Evolutionary conservation across 441 rosid genomes (phyloP), one percentile per base, ranked within the genome.

Genomic region (Sinapis alba): DNA sequence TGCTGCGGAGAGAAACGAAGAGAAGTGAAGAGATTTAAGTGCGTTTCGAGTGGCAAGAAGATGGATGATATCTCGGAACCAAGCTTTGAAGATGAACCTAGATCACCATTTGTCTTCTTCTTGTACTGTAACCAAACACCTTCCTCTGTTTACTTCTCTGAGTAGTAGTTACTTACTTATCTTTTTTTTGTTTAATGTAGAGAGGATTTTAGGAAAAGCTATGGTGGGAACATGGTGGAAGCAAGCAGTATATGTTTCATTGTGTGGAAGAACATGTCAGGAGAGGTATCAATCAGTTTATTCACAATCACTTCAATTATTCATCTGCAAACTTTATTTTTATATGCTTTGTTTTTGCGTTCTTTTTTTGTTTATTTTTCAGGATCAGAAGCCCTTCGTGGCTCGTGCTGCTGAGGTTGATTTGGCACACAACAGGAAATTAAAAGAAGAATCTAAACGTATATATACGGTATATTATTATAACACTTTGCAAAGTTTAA

Each of bases 51-150:
- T 72, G 77, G 63, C 21, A 81, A 28, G 18, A 68, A 27, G 20
- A 68, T 72, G 28, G 59, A 57, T 32, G 41, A 71, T 20, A 79
- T 15, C 23, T 50, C 43, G 68, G 60, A 81, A 73, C 66, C 71
- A 43, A 53, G 74, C 24, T 16, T 34, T 45, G 34, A 59, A 61
- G 88, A 85, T 79, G 85, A 85, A 73, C 90, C 88, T 34, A 83
- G 97, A 87, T 92, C 97, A 20, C 82, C 94, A n/a, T 90, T 92
- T 57, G 62, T 81, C n/a, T 63, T 86, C 81, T 90, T 87, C 82
- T 80, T 88, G 97, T 92, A 88, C 70, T 5, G 66, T 82, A 68
- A 77, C 60, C 10, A 5, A 45, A 69, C 2, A 3, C 12, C n/a
- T 71, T 38, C 28, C 72, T 54, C 27, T 70, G 50, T 74, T 74